Base-by-base conservation (phyloP, 169 alveolate genomes). In the Theileria luwenshuni region DNA sequence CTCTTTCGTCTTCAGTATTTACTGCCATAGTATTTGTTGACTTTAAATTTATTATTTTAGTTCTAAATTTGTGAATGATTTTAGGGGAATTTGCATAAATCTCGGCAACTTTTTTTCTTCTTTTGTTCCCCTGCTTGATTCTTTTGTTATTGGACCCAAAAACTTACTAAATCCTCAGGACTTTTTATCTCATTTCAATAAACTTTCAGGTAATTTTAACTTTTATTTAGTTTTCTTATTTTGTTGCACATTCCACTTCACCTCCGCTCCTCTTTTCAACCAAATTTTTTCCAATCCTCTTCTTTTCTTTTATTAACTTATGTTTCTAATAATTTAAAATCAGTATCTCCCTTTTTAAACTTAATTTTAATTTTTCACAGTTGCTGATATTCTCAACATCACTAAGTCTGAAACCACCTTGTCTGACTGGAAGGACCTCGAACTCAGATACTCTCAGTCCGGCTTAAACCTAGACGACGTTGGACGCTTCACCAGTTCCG, bases 61-160 rank as follows among this genome's bases (percentile, higher is more conserved):
- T 61, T 81, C 89, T 15, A 81, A 74, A 68, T 81, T 81, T 33
- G 71, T 81, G 7, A 81, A 81, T 81, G 89, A 81, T 74, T 45
- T 81, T 74, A 84, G 89, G 25, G 85, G 89, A 2, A 56, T 81
- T 19, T 74, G 74, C 59, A 65, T 81, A 27, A 81, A 81, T 35
- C 63, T 81, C 49, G 58, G 76, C 49, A 79, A 79, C 77, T 79
- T 79, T 73, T 79, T 79, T 30, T 71, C 83, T 15, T 73, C 87
- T 1, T 79, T 62, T 77, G 48, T 74, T 48, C 87, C 87, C 17
- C 56, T 73, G 45, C 77, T 79, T 38, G 87, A 79, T 79, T 79
- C 87, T 63, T 79, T 63, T 56, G 75, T 62, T 17, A 56, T 79
- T 27, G 87, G 77, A 61, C 87, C 87, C 25, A 52, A 35, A 51